A percentile compares a stretch with the other conserved stretches of the same genome.
Conservation (phyloP, 768 basidiomycete species). For the Trametes cubensis region DNA sequence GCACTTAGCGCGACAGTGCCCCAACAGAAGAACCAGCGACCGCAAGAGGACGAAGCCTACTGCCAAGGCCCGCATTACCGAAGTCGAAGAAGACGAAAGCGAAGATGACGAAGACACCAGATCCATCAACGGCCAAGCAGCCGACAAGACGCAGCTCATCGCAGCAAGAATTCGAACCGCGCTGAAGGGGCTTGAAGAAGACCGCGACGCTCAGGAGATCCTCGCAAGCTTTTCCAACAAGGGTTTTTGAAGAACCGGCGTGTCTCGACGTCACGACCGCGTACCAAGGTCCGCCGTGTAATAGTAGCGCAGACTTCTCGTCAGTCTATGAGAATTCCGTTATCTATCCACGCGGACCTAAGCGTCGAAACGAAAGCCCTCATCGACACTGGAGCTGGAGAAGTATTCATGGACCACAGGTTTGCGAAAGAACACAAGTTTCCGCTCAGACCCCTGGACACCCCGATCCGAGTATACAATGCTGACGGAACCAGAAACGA, state of each 20-base stretch:
- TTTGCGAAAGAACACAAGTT: not conserved
- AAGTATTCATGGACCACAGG: not conserved
- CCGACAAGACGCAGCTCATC: no score
- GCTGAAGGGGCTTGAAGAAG: not conserved
- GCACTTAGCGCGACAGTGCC: no score
- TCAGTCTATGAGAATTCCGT: not conserved
- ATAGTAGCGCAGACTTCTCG: not conserved
- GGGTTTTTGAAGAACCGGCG: slow-evolving; percentile 1
- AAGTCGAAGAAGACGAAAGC: no score
- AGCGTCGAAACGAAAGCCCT: not conserved
- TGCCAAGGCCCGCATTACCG: no score
- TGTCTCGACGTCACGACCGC: not conserved
- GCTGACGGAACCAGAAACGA: no score
- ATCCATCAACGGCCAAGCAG: no score
- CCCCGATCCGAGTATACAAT: no score
- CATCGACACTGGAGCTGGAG: not conserved
- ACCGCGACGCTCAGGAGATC: not conserved
- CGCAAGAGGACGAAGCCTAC: no score
- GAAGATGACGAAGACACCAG: no score
- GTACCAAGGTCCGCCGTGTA: not conserved
- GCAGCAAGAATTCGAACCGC: no score
- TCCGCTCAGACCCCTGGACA: no score
- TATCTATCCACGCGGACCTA: not conserved
- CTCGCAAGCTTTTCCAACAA: not conserved
- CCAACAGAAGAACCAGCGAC: no score